A percentile compares a stretch with the other conserved stretches of the same genome.
Conservation (phyloP, 148 eudicot species). For the Rhododendron griersonianum region DNA sequence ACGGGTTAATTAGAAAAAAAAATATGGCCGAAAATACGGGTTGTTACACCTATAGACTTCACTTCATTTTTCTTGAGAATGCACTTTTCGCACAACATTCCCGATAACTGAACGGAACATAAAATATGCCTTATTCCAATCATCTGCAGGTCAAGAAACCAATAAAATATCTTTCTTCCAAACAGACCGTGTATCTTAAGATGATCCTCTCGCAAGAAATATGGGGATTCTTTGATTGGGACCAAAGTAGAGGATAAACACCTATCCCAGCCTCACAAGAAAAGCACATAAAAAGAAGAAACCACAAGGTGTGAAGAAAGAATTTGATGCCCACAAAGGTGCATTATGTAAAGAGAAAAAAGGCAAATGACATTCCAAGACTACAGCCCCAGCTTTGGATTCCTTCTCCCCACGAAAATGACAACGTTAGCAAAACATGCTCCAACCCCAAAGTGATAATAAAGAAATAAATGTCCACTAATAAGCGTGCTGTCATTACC, state of each 20-base stretch:
- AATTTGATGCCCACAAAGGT: constrained; percentile 18
- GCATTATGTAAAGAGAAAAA: constrained; percentile 19
- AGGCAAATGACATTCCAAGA: neutral
- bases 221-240: neutral
- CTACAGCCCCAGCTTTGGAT: constrained; percentile 3
- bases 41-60: neutral
- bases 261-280: constrained; percentile 8
- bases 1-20: too few relatives aligned
- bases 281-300: constrained; percentile 22
- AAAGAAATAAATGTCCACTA: neutral
- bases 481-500: neutral
- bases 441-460: neutral
- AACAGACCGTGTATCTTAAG: neutral
- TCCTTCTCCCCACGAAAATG: constrained; percentile 7
- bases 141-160: too few relatives aligned
- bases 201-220: neutral
- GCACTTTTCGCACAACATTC: too few relatives aligned
- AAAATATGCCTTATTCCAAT: too few relatives aligned
- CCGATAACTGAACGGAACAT: too few relatives aligned
- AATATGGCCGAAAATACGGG: too few relatives aligned
- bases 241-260: neutral
- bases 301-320: constrained; percentile 23
- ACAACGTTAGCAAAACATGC: neutral
- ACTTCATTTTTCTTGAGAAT: neutral
- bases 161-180: too few relatives aligned